Percentiles rank a stretch among this genome's conserved stretches.
Conservation (phyloP, 1,139 yeast genomes). For the Saccharomyces hybrid region DNA sequence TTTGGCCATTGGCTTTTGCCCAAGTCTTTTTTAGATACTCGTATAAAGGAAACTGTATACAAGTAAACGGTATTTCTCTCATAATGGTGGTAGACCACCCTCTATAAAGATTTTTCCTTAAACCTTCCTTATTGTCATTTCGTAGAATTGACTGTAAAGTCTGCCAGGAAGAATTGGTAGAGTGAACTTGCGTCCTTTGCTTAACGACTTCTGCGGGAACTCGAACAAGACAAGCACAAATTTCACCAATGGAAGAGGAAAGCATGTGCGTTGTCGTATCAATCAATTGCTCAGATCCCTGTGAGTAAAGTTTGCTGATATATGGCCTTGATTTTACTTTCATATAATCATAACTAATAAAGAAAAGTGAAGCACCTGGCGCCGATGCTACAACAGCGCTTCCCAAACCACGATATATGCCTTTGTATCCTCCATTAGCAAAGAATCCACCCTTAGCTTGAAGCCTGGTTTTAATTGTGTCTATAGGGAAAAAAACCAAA, state of each 20-base stretch:
- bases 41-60: slow-evolving; percentile 89
- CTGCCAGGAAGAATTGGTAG: slow-evolving; percentile 49
- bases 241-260: slow-evolving; percentile 82
- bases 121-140: slow-evolving; percentile 67
- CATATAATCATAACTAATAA: slow-evolving; percentile 76
- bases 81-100: slow-evolving; percentile 90
- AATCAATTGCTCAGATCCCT: slow-evolving; percentile 30
- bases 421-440: slow-evolving; percentile 84
- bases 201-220: slow-evolving; percentile 97
- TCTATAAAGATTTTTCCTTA: slow-evolving; percentile 69
- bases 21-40: slow-evolving; percentile 64
- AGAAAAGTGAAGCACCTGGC: slow-evolving; percentile 85
- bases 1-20: slow-evolving; percentile 35
- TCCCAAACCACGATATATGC: slow-evolving; percentile 86
- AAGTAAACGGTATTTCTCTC: slow-evolving; percentile 93
- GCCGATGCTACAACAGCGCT: slow-evolving; percentile 93
- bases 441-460: slow-evolving; percentile 96
- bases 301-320: slow-evolving; percentile 20
- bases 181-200: slow-evolving; percentile 77
- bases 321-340: slow-evolving; percentile 49
- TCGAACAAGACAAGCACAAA: slow-evolving; percentile 85
- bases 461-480: slow-evolving; percentile 83
- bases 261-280: slow-evolving; percentile 62
- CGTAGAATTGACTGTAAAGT: slow-evolving; percentile 55
- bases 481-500: slow-evolving; percentile 90